phyloP scores from a whole-genome alignment of 495 filamentous ascomycete genomes.

The Hyphodiscus hymeniophilus region DNA sequence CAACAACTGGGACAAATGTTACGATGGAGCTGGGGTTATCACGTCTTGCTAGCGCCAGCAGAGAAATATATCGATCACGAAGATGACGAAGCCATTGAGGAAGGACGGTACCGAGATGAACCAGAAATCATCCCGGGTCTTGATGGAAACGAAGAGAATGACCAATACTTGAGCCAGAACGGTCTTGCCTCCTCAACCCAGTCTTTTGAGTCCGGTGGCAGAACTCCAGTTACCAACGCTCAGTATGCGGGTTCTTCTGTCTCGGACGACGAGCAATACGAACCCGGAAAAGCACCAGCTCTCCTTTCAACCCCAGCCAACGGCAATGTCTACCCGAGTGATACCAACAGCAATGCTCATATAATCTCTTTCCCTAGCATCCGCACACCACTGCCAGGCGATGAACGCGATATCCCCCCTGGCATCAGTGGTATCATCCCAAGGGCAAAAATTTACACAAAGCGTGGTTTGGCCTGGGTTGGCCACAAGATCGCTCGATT shows the following conservation, averaged over 20 bases:
- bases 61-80: slow-evolving; percentile 48
- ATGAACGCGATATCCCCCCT: slow-evolving; percentile 18
- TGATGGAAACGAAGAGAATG: slow-evolving; percentile 23
- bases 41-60: slow-evolving; percentile 77
- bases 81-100: slow-evolving; percentile 52
- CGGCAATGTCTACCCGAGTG: slow-evolving; percentile 22
- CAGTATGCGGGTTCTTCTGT: slow-evolving; percentile 18
- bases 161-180: slow-evolving; percentile 17
- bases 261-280: slow-evolving; percentile 16
- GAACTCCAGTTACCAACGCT: slow-evolving; percentile 22
- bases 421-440: slow-evolving; percentile 20
- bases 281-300: slow-evolving; percentile 11
- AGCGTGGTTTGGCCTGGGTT: slow-evolving; percentile 4
- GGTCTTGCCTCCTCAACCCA: background rate
- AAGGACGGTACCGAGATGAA: slow-evolving; percentile 63
- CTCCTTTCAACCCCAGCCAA: slow-evolving; percentile 23
- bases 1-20: slow-evolving; percentile 95
- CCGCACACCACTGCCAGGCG: slow-evolving; percentile 8
- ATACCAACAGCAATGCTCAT: slow-evolving; percentile 14
- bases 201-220: slow-evolving; percentile 22
- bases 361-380: slow-evolving; percentile 26
- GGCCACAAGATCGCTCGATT: slow-evolving; percentile 3
- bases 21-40: slow-evolving; percentile 97
- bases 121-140: slow-evolving; percentile 27
- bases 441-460: slow-evolving; percentile 4